Evolutionary conservation across 1,284 basidiomycete genomes (phyloP), one percentile per base, ranked within the genome.

Genomic region (Trichosporon sp.): DNA sequence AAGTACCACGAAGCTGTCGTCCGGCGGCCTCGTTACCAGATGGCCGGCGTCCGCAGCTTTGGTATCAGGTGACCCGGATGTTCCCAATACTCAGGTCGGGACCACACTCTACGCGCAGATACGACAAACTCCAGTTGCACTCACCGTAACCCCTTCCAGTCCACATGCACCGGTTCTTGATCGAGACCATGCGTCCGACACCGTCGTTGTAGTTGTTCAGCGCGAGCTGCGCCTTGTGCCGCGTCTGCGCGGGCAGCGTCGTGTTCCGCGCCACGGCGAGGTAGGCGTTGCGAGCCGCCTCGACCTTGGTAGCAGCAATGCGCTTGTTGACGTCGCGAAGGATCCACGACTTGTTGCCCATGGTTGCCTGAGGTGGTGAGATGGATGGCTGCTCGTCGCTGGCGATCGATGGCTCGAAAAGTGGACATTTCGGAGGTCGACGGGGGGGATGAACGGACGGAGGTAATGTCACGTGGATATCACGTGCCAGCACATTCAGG

Each of bases 141-240:
- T 69, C 65, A 77, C 80, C 95, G 65, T 92, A 83, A 1, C 92
- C 93, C 65, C 88, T 84, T 0, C 94, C 94, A 6, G 91, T 89
- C 80, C 89, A 90, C 33, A 83, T 82, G 73, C 95, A 98, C 19
- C 93, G 84, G 78, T 95, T 93, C 80, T 91, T 92, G 25, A 97
- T 91, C 2, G 87, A 88, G 8, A 87, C 87, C 21, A 91, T 90
- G 36, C 90, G 86, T 2, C 75, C 76, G 9, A 91, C 89, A 78
- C 91, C 90, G 58, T 86, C 86, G 65, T 86, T 88, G 73, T 96
- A 92, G 21, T 88, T 86, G 80, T 95, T 95, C 62, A 98, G 85
- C 75, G 95, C 91, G 64, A 97, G 83, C 79, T 97, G 95, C n/a
- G 95, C 95, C 74, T 95, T 91, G 80, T 95, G 92, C 65, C 95